Conservation (phyloP, 1,284 basidiomycete genomes). For the Boletus hoseneyae region DNA sequence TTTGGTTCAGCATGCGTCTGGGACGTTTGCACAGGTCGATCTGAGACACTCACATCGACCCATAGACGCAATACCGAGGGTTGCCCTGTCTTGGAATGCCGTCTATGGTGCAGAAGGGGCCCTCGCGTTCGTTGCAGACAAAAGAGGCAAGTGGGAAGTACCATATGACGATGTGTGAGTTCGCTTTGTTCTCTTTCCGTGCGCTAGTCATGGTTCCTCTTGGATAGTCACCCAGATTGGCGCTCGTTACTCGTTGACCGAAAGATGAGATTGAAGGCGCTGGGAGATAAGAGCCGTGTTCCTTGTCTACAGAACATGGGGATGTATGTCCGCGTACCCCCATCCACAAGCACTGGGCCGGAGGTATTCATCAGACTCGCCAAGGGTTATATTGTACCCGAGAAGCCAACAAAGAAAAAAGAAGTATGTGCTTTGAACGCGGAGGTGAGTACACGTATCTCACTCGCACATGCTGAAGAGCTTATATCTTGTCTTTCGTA, state of each 20-base stretch:
- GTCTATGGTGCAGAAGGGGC: conserved; percentile 44
- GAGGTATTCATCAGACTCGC: conserved; percentile 65
- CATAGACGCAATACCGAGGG: conserved; percentile 67
- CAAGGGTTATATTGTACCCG: conserved; percentile 57
- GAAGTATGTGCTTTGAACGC: conserved; percentile 46
- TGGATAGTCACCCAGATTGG: conserved; percentile 49
- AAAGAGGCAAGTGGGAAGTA: conserved; percentile 57
- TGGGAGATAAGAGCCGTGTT: conserved; percentile 48
- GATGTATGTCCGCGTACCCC: conserved; percentile 34
- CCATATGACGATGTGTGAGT: conserved; percentile 85
- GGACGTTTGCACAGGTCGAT: conserved; percentile 79
- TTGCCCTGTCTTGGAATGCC: conserved; percentile 66
- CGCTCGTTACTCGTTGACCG: conserved; percentile 37
- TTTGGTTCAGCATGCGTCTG: conserved; percentile 77
- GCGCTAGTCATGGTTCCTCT: conserved; percentile 1
- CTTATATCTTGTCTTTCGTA: conserved; percentile 24
- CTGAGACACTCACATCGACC: conserved; percentile 60
- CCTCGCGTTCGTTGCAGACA: conserved; percentile 67
- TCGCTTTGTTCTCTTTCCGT: background rate
- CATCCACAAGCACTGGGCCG: conserved; percentile 27
- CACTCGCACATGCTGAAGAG: background rate
- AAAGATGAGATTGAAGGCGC: conserved; percentile 42
- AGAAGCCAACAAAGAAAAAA: conserved; percentile 46
- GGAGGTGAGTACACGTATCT: conserved; percentile 37
- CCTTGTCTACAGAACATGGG: conserved; percentile 57